Conservation (phyloP, 2,329 filamentous ascomycete species). For the Rosellinia necatrix region DNA sequence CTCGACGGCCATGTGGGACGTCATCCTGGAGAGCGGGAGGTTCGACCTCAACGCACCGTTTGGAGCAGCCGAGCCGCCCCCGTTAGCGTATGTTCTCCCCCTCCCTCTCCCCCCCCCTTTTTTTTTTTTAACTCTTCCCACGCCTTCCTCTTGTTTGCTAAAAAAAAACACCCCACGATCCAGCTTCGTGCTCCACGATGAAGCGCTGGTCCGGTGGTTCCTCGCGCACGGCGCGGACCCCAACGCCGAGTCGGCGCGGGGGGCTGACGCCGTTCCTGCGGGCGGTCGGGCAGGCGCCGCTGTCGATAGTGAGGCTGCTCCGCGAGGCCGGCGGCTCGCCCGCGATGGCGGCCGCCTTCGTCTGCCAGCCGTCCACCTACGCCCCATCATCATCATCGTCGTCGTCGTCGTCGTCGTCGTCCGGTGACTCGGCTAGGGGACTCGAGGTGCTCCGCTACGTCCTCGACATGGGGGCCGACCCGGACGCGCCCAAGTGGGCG, state of each 20-base stretch:
- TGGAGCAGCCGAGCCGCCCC: not conserved
- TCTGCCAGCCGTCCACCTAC: too few relatives aligned
- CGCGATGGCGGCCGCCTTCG: slow-evolving; percentile 14
- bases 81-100: slow-evolving; percentile 9
- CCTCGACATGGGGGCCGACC: slow-evolving; percentile 16
- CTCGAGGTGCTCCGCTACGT: slow-evolving; percentile 21
- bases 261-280: slow-evolving; percentile 20
- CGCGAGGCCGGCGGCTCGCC: slow-evolving; percentile 10
- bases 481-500: slow-evolving; percentile 19
- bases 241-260: slow-evolving; percentile 7
- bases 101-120: not conserved
- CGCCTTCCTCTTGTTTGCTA: too few relatives aligned
- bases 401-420: not conserved
- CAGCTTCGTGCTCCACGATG: slow-evolving; percentile 16
- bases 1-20: slow-evolving; percentile 16
- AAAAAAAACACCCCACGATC: too few relatives aligned
- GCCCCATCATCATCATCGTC: too few relatives aligned
- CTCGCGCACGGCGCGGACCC: slow-evolving; percentile 15
- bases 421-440: not conserved
- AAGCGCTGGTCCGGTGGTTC: slow-evolving; percentile 10
- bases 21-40: slow-evolving; percentile 11
- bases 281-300: slow-evolving; percentile 4
- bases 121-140: not conserved
- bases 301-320: slow-evolving; percentile 15
- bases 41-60: slow-evolving; percentile 17